These are phyloP conservation scores for Arabis alpina DNA, from an alignment of 345 rosid genomes.

Conservation along the genomic window DNA sequence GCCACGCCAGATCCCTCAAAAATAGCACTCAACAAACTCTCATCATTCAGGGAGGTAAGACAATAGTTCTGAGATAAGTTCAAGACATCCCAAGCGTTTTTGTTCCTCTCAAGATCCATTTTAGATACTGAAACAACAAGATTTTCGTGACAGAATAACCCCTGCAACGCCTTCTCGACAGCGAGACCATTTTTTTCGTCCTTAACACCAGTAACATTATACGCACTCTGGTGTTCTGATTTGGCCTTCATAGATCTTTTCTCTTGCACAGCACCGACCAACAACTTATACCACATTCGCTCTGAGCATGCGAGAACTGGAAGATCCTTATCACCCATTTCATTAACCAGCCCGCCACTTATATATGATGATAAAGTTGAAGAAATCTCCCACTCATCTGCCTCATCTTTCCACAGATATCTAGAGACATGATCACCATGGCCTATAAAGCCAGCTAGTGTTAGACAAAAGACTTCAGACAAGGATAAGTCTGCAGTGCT, in stretches of 20 bases:
- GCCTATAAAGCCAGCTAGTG: conserved; percentile 82
- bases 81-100: conserved; percentile 56
- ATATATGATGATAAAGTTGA: conserved; percentile 45
- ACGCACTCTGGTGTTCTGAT: conserved; percentile 41
- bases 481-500: conserved; percentile 66
- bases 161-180: conserved; percentile 42
- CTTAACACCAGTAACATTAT: conserved; percentile 36
- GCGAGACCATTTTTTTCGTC: conserved; percentile 32
- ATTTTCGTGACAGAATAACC: conserved; percentile 78
- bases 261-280: conserved; percentile 53
- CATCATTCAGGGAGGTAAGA: conserved; percentile 86
- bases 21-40: conserved; percentile 62
- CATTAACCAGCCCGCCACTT: conserved; percentile 38
- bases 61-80: conserved; percentile 60
- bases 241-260: conserved; percentile 46
- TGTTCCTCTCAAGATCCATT: conserved; percentile 54
- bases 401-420: conserved; percentile 57
- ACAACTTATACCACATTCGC: conserved; percentile 62
- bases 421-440: conserved; percentile 71
- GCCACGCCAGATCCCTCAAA: conserved; percentile 49
- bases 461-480: conserved; percentile 74
- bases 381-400: conserved; percentile 43
- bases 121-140: conserved; percentile 70
- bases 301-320: conserved; percentile 51
- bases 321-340: conserved; percentile 41